A percentile compares a stretch with the other conserved stretches of the same genome.
phyloP scores from a whole-genome alignment of 495 filamentous ascomycete species.

The Hypoxylon rickii region DNA sequence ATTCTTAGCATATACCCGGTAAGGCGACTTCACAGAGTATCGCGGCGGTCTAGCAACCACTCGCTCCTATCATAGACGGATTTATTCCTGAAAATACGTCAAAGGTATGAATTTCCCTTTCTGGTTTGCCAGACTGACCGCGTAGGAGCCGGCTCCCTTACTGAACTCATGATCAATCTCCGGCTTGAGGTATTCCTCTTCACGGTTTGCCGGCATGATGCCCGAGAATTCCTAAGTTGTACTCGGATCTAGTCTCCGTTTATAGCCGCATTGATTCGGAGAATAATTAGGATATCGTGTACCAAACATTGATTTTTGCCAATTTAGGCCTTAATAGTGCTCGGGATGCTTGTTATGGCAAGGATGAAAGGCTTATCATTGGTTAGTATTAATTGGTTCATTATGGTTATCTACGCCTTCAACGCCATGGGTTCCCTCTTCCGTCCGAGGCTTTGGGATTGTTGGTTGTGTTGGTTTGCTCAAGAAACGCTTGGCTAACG shows the following conservation, averaged over 20 bases:
- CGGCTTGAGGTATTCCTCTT: slow-evolving; percentile 6
- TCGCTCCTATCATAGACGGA: too few species aligned
- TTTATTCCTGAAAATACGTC: not conserved
- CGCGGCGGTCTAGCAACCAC: not conserved
- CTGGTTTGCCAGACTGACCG: too few species aligned
- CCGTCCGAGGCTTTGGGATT: too few species aligned
- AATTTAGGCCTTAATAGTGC: not conserved
- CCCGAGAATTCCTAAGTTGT: slow-evolving; percentile 3
- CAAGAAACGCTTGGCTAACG: not conserved
- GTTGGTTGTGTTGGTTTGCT: too few species aligned
- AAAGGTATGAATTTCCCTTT: not conserved
- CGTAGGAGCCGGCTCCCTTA: too few species aligned
- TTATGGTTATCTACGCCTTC: too few species aligned
- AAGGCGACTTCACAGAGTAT: not conserved
- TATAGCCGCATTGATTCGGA: slow-evolving; percentile 24
- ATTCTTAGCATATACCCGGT: too few species aligned
- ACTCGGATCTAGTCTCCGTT: slow-evolving; percentile 21
- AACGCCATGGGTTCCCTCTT: too few species aligned
- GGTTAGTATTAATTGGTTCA: too few species aligned
- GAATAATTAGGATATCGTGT: slow-evolving; percentile 4
- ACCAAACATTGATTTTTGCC: not conserved
- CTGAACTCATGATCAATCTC: slow-evolving; percentile 2
- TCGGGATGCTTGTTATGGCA: not conserved
- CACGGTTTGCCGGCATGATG: slow-evolving; percentile 2
- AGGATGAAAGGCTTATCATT: too few species aligned